Evolutionary conservation across 1,284 basidiomycete genomes (phyloP).

Genomic region (Polyporus tsugae): DNA sequence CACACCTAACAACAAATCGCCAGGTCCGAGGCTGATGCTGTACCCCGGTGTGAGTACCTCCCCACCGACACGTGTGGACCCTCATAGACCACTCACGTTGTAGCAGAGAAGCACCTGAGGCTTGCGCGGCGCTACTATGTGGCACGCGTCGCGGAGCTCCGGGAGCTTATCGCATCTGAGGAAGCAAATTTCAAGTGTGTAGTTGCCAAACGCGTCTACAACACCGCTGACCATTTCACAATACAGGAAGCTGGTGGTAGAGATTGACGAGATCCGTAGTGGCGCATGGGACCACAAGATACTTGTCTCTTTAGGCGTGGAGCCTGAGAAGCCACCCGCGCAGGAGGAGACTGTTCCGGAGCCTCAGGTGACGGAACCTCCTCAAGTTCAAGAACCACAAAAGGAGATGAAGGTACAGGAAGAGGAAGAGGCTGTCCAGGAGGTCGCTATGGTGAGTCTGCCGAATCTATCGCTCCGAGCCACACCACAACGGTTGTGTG

Average conservation of each 20-base stretch:
- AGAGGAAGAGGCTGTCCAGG: constrained; percentile 5
- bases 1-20: constrained; percentile 15
- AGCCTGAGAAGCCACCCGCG: constrained; percentile 15
- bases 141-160: constrained; percentile 74
- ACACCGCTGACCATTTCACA: neutral
- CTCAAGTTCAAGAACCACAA: neutral
- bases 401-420: neutral
- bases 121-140: constrained; percentile 80
- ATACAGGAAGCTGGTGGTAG: constrained; percentile 54
- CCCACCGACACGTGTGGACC: neutral
- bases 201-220: neutral
- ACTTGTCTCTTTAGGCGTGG: constrained; percentile 48
- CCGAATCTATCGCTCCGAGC: neutral
- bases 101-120: constrained; percentile 56
- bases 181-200: constrained; percentile 82
- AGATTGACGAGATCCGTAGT: constrained; percentile 79
- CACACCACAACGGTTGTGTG: neutral
- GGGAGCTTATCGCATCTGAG: constrained; percentile 70
- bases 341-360: constrained; percentile 15
- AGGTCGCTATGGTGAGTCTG: constrained; percentile 1
- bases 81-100: neutral
- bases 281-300: constrained; percentile 74
- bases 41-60: constrained; percentile 30
- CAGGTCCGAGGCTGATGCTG: constrained; percentile 35
- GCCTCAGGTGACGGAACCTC: neutral